These are phyloP conservation scores for Fistulifera pelliculosa DNA, from an alignment of 108 stramenopile genomes.

Conservation along the genomic window DNA sequence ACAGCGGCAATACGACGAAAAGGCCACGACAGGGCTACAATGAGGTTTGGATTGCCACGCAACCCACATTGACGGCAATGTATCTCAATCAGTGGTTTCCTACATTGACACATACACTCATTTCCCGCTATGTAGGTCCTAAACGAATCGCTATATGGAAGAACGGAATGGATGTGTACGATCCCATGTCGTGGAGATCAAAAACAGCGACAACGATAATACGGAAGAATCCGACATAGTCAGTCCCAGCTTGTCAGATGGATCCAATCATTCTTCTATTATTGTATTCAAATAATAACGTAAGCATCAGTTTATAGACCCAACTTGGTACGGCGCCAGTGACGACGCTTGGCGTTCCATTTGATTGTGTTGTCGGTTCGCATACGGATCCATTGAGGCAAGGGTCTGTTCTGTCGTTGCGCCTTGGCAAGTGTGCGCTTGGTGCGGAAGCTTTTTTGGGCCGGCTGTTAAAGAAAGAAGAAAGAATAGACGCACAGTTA, in stretches of 20 bases:
- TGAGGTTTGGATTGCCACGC: slow-evolving; percentile 50
- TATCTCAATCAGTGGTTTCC: slow-evolving; percentile 38
- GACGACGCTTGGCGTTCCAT: slow-evolving; percentile 99
- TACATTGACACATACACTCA: slow-evolving; percentile 11
- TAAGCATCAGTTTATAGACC: slow-evolving; percentile 87
- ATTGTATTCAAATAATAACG: slow-evolving; percentile 1
- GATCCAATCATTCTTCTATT: neutral
- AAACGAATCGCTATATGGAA: slow-evolving; percentile 27
- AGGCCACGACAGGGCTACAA: neutral
- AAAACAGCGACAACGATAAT: too few relatives aligned
- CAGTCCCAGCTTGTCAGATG: too few relatives aligned
- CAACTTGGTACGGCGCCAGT: slow-evolving; percentile 99
- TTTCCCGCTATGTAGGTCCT: slow-evolving; percentile 17
- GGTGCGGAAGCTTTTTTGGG: slow-evolving; percentile 99
- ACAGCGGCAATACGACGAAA: slow-evolving; percentile 16
- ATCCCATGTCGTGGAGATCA: slow-evolving; percentile 36
- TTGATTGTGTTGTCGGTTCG: slow-evolving; percentile 98
- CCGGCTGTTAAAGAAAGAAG: slow-evolving; percentile 64
- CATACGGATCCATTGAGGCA: slow-evolving; percentile 99
- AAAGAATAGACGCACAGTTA: neutral
- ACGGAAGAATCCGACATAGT: too few relatives aligned
- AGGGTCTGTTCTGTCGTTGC: slow-evolving; percentile 98
- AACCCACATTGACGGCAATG: slow-evolving; percentile 40
- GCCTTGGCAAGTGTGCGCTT: slow-evolving; percentile 99
- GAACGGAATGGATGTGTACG: slow-evolving; percentile 37